Conservation (phyloP, 306 rosid species). For the Quercus gilva region DNA sequence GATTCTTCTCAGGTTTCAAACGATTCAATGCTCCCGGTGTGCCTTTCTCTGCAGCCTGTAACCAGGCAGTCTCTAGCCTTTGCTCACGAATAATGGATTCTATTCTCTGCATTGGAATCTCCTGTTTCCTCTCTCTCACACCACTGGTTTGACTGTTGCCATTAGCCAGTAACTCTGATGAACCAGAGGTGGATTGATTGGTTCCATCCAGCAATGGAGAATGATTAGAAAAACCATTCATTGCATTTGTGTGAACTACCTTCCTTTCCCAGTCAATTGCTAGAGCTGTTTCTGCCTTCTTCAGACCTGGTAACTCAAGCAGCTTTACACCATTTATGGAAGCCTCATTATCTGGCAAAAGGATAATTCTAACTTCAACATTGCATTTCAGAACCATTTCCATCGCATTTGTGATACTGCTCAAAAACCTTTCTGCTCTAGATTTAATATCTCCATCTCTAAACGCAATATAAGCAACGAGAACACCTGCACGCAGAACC, state of each 20-base stretch:
- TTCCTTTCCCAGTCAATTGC: slow-evolving; percentile 45
- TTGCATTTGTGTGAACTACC: slow-evolving; percentile 31
- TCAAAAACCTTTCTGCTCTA: slow-evolving; percentile 90
- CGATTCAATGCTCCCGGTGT: slow-evolving; percentile 83
- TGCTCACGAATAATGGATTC: slow-evolving; percentile 94
- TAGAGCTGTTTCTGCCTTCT: slow-evolving; percentile 31
- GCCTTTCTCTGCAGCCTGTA: slow-evolving; percentile 85
- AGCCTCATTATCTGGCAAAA: slow-evolving; percentile 66
- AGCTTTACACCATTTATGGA: slow-evolving; percentile 48
- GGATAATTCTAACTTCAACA: slow-evolving; percentile 88
- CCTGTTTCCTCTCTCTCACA: slow-evolving; percentile 46
- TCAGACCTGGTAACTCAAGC: slow-evolving; percentile 33
- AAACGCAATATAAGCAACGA: slow-evolving; percentile 84
- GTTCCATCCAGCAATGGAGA: slow-evolving; percentile 53
- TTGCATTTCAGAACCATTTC: slow-evolving; percentile 89
- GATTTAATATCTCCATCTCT: slow-evolving; percentile 67
- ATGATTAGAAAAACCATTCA: slow-evolving; percentile 44
- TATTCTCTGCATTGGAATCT: slow-evolving; percentile 85
- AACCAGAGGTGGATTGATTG: slow-evolving; percentile 46
- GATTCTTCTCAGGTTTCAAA: slow-evolving; percentile 89
- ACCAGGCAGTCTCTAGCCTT: slow-evolving; percentile 95
- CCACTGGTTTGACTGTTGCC: slow-evolving; percentile 40
- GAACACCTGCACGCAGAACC: slow-evolving; percentile 58
- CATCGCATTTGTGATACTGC: slow-evolving; percentile 92
- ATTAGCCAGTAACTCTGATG: slow-evolving; percentile 58